Evolutionary conservation across 75 land plant species (phyloP).

Genomic region (Picea glauca): DNA sequence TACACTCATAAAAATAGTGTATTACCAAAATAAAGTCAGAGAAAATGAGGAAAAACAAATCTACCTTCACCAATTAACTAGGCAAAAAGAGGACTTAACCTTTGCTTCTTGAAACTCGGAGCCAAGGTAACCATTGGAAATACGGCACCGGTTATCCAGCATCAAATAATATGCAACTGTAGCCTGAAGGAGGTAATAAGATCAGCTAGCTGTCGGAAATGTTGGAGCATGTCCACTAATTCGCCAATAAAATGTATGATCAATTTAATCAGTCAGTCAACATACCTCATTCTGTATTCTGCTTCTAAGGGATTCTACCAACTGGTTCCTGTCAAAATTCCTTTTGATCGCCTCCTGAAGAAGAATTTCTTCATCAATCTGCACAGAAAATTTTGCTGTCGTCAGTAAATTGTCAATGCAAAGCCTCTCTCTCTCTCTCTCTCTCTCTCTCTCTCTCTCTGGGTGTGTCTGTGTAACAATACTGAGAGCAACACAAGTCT

Average conservation of each 20-base stretch:
- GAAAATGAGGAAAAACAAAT: neutral
- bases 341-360: slow-evolving; percentile 70
- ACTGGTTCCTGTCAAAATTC: slow-evolving; percentile 67
- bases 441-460: no score
- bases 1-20: no score
- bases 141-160: slow-evolving; percentile 56
- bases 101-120: slow-evolving; percentile 58
- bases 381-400: neutral
- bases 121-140: slow-evolving; percentile 57
- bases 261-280: neutral
- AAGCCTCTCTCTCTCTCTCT: no score
- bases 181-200: slow-evolving; percentile 34
- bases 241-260: neutral
- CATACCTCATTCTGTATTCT: slow-evolving; percentile 78
- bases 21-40: slow-evolving; percentile 9
- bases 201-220: neutral
- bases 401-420: no score
- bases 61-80: neutral
- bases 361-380: slow-evolving; percentile 94
- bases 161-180: slow-evolving; percentile 72
- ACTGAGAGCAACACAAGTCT: no score
- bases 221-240: neutral
- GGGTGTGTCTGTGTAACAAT: no score
- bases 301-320: slow-evolving; percentile 74
- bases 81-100: slow-evolving; percentile 23